These are phyloP conservation scores for Melanomma pulvis-pyrius DNA, from an alignment of 495 filamentous ascomycete genomes.

Conservation along the genomic window DNA sequence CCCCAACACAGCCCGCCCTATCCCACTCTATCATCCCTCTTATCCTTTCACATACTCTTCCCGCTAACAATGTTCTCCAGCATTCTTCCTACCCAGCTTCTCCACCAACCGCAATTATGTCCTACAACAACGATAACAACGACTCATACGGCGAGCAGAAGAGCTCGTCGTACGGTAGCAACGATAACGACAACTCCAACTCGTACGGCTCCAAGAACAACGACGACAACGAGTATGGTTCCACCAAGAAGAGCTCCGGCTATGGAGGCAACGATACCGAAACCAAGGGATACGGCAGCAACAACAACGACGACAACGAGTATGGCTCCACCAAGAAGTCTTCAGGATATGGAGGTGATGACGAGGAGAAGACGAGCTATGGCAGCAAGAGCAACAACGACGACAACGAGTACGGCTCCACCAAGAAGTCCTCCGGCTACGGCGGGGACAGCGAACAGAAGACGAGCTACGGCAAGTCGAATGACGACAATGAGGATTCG, in stretches of 20 bases:
- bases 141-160: not conserved
- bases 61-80: not conserved
- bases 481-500: constrained; percentile 5
- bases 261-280: constrained; percentile 5
- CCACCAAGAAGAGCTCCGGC: not conserved
- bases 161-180: not conserved
- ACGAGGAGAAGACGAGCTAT: not conserved
- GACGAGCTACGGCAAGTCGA: not conserved
- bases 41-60: not conserved
- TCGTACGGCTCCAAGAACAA: constrained; percentile 1
- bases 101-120: not conserved
- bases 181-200: not conserved
- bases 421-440: not conserved
- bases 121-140: not conserved
- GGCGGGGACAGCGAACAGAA: not conserved
- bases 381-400: constrained; percentile 2
- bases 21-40: too few relatives aligned
- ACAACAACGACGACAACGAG: not conserved
- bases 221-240: not conserved
- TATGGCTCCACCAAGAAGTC: constrained; percentile 7
- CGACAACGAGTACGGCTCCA: constrained; percentile 8
- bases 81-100: not conserved
- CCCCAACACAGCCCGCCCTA: too few relatives aligned
- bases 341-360: not conserved
- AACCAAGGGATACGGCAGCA: too few relatives aligned